Percentiles rank a stretch among this genome's conserved stretches.
phyloP scores from a whole-genome alignment of 306 rosid genomes.

The Acacia acuminata region DNA sequence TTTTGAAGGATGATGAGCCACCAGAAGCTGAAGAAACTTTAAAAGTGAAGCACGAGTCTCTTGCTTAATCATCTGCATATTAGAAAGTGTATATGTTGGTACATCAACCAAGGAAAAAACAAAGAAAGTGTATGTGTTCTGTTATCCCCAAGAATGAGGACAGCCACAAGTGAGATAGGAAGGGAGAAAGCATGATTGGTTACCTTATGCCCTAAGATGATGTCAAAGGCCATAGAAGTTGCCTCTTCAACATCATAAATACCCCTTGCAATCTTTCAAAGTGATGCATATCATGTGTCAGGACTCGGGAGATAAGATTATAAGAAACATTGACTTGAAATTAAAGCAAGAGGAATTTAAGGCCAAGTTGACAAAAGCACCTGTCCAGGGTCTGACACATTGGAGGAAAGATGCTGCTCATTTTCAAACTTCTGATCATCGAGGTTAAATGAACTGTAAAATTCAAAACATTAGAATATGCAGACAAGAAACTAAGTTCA shows the following conservation, averaged over 20 bases:
- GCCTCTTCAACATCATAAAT: conserved; percentile 98
- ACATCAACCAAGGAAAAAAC: no score
- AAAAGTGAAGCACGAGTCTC: conserved; percentile 78
- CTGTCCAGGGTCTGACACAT: conserved; percentile 84
- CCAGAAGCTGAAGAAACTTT: conserved; percentile 86
- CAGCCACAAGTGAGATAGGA: conserved; percentile 17
- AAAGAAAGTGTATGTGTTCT: conserved; percentile 12
- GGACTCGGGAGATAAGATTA: conserved; percentile 35
- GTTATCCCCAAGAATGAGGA: conserved; percentile 23
- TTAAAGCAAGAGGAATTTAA: conserved; percentile 26
- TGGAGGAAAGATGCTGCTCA: conserved; percentile 75
- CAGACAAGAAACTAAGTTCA: conserved; percentile 20
- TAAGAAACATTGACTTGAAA: neutral
- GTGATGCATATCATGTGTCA: conserved; percentile 39
- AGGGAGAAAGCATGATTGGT: conserved; percentile 11
- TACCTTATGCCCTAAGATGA: conserved; percentile 81
- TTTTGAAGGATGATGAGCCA: conserved; percentile 91
- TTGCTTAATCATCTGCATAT: conserved; percentile 77
- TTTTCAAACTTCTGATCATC: conserved; percentile 92
- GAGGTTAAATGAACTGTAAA: conserved; percentile 72
- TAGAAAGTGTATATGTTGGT: conserved; percentile 23
- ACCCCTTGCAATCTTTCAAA: conserved; percentile 79
- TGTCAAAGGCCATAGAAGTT: conserved; percentile 79
- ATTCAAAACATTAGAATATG: conserved; percentile 25
- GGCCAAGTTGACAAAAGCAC: conserved; percentile 42